Percentiles rank a stretch among this genome's conserved stretches.
Conservation (phyloP, 2,329 filamentous ascomycete species). For the Botryosphaeria dothidea region DNA sequence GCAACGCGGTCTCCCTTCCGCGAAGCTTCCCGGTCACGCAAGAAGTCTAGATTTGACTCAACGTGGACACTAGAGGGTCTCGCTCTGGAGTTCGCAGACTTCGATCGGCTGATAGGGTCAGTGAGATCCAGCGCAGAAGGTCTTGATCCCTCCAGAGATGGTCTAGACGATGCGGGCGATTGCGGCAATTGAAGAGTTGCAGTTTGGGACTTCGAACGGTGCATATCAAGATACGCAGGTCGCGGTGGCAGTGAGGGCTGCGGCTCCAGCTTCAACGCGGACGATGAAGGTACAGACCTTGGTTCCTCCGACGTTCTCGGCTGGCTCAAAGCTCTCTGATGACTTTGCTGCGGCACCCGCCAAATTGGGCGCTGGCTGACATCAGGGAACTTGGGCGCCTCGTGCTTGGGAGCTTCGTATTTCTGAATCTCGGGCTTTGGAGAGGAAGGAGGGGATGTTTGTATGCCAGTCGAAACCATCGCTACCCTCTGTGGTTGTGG, state of each 20-base stretch:
- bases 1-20: constrained; percentile 33
- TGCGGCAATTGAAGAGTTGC: constrained; percentile 53
- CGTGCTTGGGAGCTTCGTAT: constrained; percentile 10
- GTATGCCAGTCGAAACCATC: constrained; percentile 75
- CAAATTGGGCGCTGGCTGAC: constrained; percentile 52
- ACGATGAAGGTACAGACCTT: constrained; percentile 32
- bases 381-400: constrained; percentile 37
- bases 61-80: constrained; percentile 82
- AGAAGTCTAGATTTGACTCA: constrained; percentile 77
- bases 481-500: constrained; percentile 50
- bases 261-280: constrained; percentile 33
- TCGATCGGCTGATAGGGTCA: constrained; percentile 59
- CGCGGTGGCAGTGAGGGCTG: constrained; percentile 38
- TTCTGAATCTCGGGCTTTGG: constrained; percentile 13
- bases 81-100: constrained; percentile 65
- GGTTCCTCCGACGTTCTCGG: constrained; percentile 45
- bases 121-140: constrained; percentile 63
- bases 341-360: constrained; percentile 52
- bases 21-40: constrained; percentile 72
- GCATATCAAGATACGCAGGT: constrained; percentile 45
- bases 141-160: constrained; percentile 71
- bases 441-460: constrained; percentile 64
- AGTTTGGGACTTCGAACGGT: constrained; percentile 53
- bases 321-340: constrained; percentile 51
- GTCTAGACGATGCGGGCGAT: constrained; percentile 59